Evolutionary conservation across 768 basidiomycete genomes (phyloP).

Genomic region (Podaxis mareebaensis): DNA sequence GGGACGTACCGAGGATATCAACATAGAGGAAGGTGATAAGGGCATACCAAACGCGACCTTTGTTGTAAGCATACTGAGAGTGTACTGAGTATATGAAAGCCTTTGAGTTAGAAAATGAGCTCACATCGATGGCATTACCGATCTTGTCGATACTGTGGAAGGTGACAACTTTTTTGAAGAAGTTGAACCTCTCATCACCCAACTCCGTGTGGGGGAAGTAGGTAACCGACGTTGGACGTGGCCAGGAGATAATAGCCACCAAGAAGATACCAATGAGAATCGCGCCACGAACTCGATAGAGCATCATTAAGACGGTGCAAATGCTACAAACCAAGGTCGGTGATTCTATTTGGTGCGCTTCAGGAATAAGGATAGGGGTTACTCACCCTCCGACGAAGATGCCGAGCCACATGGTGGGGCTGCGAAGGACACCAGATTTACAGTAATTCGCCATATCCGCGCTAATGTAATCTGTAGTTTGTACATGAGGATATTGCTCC

Average conservation of each 20-base stretch:
- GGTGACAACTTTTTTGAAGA: conserved; percentile 82
- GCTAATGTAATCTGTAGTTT: conserved; percentile 42
- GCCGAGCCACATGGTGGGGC: conserved; percentile 86
- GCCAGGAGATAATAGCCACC: conserved; percentile 87
- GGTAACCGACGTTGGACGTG: conserved; percentile 77
- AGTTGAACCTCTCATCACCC: conserved; percentile 76
- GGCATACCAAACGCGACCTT: conserved; percentile 84
- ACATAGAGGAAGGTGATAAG: conserved; percentile 89
- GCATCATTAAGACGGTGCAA: conserved; percentile 76
- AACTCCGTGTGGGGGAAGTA: conserved; percentile 72
- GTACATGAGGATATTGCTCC: not conserved
- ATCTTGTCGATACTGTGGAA: conserved; percentile 64
- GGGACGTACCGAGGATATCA: conserved; percentile 67
- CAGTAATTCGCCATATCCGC: conserved; percentile 60
- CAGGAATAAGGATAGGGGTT: not conserved
- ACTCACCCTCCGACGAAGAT: conserved; percentile 79
- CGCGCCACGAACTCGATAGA: conserved; percentile 83
- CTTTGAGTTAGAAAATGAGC: conserved; percentile 21
- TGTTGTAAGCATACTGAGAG: conserved; percentile 36
- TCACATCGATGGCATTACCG: conserved; percentile 70
- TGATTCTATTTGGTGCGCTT: not conserved
- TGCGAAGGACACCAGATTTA: conserved; percentile 59
- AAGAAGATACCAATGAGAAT: conserved; percentile 83
- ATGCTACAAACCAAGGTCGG: conserved; percentile 42
- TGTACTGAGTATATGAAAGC: conserved; percentile 10